These are phyloP conservation scores for Hypoxylon rubiginosum DNA, from an alignment of 2,329 filamentous ascomycete species.

Conservation along the genomic window DNA sequence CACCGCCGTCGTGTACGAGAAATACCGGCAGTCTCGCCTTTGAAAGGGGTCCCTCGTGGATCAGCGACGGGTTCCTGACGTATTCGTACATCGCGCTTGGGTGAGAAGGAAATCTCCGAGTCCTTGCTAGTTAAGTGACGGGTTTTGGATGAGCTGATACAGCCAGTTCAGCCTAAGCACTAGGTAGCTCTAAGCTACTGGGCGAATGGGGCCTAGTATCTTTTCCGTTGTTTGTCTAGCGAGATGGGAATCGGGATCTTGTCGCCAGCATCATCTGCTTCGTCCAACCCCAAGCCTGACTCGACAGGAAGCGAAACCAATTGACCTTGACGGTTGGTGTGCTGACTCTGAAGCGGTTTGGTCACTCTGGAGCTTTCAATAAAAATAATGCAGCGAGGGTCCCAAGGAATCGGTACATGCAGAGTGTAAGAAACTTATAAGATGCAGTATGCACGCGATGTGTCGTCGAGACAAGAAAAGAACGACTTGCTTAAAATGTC, in stretches of 20 bases:
- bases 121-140: neutral
- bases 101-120: no score
- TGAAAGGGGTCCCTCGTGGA: conserved; percentile 46
- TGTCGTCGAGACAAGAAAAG: neutral
- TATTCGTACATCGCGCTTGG: conserved; percentile 29
- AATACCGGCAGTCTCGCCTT: conserved; percentile 60
- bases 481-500: no score
- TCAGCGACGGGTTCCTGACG: conserved; percentile 47
- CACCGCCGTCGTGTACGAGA: conserved; percentile 72
- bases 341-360: neutral
- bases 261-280: neutral
- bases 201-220: neutral
- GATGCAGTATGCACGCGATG: neutral
- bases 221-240: neutral
- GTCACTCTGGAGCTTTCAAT: neutral
- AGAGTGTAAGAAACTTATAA: neutral
- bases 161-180: neutral
- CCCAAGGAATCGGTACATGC: neutral
- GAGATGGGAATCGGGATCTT: neutral
- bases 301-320: neutral
- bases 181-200: neutral
- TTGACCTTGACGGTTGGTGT: neutral
- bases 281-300: neutral
- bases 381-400: neutral
- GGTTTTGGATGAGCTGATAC: neutral